Conservation (phyloP, 495 filamentous ascomycete species). For the Lindgomyces ingoldianus region DNA sequence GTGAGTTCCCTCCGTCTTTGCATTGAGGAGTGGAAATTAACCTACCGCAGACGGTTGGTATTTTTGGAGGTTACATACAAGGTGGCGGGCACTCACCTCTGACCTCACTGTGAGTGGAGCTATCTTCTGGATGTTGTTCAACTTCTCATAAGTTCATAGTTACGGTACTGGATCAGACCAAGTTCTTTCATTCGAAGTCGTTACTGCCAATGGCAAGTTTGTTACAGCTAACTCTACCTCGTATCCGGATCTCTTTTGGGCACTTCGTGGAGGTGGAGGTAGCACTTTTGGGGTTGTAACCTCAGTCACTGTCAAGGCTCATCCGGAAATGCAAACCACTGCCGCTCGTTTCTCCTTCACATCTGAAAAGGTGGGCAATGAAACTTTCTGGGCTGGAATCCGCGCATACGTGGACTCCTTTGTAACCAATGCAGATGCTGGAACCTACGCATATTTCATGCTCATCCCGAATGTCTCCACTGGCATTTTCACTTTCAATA, state of each 20-base stretch:
- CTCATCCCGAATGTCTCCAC: slow-evolving; percentile 19
- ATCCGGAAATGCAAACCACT: slow-evolving; percentile 24
- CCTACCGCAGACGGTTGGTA: slow-evolving; percentile 27
- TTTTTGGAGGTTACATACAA: slow-evolving; percentile 35
- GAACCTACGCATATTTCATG: slow-evolving; percentile 28
- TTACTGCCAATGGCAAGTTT: slow-evolving; percentile 26
- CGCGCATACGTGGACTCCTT: slow-evolving; percentile 32
- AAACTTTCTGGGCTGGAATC: slow-evolving; percentile 33
- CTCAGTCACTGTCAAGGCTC: slow-evolving; percentile 31
- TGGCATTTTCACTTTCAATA: slow-evolving; percentile 31
- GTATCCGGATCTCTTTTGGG: slow-evolving; percentile 33
- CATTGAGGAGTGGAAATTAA: background rate
- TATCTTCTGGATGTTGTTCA: background rate
- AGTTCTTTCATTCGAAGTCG: slow-evolving; percentile 27
- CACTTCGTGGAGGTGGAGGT: slow-evolving; percentile 31
- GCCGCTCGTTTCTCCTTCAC: slow-evolving; percentile 29
- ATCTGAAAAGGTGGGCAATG: slow-evolving; percentile 21
- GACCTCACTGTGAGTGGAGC: slow-evolving; percentile 18
- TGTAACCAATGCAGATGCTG: slow-evolving; percentile 28
- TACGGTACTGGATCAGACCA: slow-evolving; percentile 33
- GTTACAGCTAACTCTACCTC: slow-evolving; percentile 27
- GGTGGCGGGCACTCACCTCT: slow-evolving; percentile 34
- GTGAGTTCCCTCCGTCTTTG: background rate
- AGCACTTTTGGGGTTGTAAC: slow-evolving; percentile 30
- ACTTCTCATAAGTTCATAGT: background rate